Evolutionary conservation across 2,329 filamentous ascomycete genomes (phyloP).

Genomic region (Fusarium nelsonii): DNA sequence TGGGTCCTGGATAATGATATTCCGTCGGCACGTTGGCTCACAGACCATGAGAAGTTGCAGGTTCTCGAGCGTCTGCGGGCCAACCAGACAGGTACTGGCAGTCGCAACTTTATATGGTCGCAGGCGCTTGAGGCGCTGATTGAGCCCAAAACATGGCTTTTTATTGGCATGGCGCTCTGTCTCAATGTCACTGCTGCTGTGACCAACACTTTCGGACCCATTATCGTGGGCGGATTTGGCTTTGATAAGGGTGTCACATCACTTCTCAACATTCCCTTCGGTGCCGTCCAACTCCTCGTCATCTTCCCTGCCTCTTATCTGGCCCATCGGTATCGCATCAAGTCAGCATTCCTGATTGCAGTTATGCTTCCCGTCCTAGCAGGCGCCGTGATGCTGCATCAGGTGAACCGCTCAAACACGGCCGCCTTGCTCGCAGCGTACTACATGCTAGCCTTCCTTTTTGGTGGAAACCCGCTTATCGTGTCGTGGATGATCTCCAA

Average conservation of each 20-base stretch:
- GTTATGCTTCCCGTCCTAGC: conserved; percentile 71
- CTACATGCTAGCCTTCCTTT: conserved; percentile 75
- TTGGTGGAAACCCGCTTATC: conserved; percentile 73
- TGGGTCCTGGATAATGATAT: conserved; percentile 71
- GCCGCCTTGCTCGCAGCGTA: conserved; percentile 68
- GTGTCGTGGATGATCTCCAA: conserved; percentile 78
- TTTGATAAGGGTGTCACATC: conserved; percentile 69
- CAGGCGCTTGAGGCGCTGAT: conserved; percentile 68
- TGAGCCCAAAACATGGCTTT: conserved; percentile 69
- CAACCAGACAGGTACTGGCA: conserved; percentile 82
- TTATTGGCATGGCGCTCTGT: conserved; percentile 69
- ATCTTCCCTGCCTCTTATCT: conserved; percentile 71
- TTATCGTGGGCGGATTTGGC: conserved; percentile 71
- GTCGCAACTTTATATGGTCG: conserved; percentile 74
- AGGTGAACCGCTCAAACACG: conserved; percentile 57
- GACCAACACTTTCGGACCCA: conserved; percentile 73
- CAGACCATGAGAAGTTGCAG: conserved; percentile 73
- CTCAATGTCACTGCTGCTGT: conserved; percentile 74
- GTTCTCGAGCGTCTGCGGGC: conserved; percentile 78
- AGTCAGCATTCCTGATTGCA: conserved; percentile 65
- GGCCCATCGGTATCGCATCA: conserved; percentile 67
- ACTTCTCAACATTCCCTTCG: conserved; percentile 76
- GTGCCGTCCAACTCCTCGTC: conserved; percentile 69
- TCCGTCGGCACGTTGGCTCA: conserved; percentile 67
- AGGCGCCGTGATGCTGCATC: conserved; percentile 69